Evolutionary conservation across 1,284 basidiomycete species (phyloP).

Genomic region (Ustilago cynodontis): DNA sequence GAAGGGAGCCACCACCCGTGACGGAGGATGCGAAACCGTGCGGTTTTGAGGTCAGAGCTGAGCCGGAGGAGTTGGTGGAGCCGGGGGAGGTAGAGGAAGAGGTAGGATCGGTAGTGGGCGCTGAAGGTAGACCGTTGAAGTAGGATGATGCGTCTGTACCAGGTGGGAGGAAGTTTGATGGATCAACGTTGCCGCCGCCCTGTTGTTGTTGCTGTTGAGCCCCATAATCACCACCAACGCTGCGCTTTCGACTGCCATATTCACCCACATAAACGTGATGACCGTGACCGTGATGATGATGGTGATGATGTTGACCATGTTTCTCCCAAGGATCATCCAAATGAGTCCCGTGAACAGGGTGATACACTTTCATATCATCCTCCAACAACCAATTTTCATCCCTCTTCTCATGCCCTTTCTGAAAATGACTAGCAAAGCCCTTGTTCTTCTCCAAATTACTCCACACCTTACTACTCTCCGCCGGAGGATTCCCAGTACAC

Average conservation of each 20-base stretch:
- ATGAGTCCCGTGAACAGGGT: conserved; percentile 23
- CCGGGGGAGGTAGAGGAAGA: neutral
- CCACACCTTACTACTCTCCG: neutral
- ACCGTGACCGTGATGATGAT: neutral
- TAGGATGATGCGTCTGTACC: conserved; percentile 6
- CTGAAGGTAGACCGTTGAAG: conserved; percentile 15
- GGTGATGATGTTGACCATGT: neutral
- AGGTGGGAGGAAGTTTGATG: neutral
- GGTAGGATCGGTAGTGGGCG: neutral
- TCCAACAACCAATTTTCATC: conserved; percentile 8
- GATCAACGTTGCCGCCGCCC: too few species aligned
- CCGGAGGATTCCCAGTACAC: neutral
- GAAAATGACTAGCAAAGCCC: neutral
- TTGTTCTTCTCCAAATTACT: too few species aligned
- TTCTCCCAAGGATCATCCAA: conserved; percentile 32
- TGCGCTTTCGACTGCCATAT: conserved; percentile 16
- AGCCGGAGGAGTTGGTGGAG: neutral
- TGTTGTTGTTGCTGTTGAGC: neutral
- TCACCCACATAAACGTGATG: neutral
- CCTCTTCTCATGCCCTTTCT: neutral
- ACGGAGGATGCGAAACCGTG: conserved; percentile 66
- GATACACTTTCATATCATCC: conserved; percentile 29
- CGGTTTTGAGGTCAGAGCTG: conserved; percentile 19
- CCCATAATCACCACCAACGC: neutral
- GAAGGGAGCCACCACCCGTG: conserved; percentile 70